Evolutionary conservation across 23 red algal genomes (phyloP).

Genomic region (Gracilariopsis chorda): DNA sequence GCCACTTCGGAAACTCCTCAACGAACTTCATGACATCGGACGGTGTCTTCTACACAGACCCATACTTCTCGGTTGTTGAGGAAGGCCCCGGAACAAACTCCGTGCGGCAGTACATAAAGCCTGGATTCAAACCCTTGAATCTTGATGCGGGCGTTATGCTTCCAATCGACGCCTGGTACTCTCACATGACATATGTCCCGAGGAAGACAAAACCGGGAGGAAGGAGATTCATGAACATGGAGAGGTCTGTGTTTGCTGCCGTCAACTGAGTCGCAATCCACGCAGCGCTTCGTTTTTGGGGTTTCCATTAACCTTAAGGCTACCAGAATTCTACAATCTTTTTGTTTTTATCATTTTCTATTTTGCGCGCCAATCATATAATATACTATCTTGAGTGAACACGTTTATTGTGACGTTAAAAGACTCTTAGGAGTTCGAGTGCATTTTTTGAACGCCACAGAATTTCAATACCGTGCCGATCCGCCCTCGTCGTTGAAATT

Average conservation of each 20-base stretch:
- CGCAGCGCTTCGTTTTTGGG: no score
- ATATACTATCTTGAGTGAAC: no score
- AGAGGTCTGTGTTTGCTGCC: background rate
- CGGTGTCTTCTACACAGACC: slow-evolving; percentile 23
- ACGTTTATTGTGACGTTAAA: no score
- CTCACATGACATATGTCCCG: background rate
- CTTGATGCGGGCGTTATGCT: background rate
- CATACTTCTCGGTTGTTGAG: background rate
- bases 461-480: no score
- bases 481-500: no score
- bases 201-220: background rate
- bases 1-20: background rate
- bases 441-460: no score
- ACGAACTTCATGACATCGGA: background rate
- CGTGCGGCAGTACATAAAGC: background rate
- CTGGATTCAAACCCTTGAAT: background rate
- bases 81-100: background rate
- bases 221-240: background rate
- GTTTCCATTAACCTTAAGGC: no score
- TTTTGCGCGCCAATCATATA: no score
- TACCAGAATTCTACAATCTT: no score
- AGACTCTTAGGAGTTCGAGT: no score
- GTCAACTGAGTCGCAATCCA: no score
- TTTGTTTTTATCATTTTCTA: no score
- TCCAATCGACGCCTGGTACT: background rate